Evolutionary conservation across 108 stramenopile genomes (phyloP).

Genomic region (Mediolabrus comicus): DNA sequence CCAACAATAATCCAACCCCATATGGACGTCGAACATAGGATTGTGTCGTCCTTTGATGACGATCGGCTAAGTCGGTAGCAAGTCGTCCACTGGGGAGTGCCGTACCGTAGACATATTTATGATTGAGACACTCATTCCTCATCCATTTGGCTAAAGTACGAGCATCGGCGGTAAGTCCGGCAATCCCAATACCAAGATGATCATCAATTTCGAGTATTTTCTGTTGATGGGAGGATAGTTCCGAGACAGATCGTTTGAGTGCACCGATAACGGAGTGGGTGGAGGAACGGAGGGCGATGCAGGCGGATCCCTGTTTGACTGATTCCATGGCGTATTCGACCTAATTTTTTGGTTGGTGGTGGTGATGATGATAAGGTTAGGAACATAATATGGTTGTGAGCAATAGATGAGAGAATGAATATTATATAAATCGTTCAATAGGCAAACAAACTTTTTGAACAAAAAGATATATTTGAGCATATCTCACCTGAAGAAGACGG

Average conservation of each 20-base stretch:
- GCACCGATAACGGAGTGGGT: slow-evolving; percentile 92
- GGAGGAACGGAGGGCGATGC: slow-evolving; percentile 87
- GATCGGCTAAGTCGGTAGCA: slow-evolving; percentile 95
- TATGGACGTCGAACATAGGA: slow-evolving; percentile 97
- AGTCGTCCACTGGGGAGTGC: slow-evolving; percentile 88
- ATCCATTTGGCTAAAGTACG: slow-evolving; percentile 96
- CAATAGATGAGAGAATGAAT: not conserved
- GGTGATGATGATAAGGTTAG: not conserved
- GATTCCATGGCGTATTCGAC: slow-evolving; percentile 99
- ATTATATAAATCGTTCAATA: not conserved
- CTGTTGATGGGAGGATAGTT: slow-evolving; percentile 94
- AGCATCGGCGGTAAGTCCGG: slow-evolving; percentile 98
- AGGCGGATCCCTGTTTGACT: slow-evolving; percentile 97
- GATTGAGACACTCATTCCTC: slow-evolving; percentile 96
- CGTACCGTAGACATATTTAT: slow-evolving; percentile 96
- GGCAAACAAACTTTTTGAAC: not conserved
- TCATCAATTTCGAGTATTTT: slow-evolving; percentile 97
- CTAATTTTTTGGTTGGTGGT: no score
- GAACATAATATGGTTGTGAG: not conserved
- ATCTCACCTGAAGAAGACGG: slow-evolving; percentile 93
- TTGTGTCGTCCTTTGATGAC: slow-evolving; percentile 98
- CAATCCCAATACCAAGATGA: slow-evolving; percentile 96
- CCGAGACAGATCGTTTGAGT: slow-evolving; percentile 93
- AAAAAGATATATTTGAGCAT: no score
- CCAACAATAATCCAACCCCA: slow-evolving; percentile 97